Evolutionary conservation across 2,329 filamentous ascomycete species (phyloP), one percentile per base, ranked within the genome.

Genomic region (Cladophialophora immunda): DNA sequence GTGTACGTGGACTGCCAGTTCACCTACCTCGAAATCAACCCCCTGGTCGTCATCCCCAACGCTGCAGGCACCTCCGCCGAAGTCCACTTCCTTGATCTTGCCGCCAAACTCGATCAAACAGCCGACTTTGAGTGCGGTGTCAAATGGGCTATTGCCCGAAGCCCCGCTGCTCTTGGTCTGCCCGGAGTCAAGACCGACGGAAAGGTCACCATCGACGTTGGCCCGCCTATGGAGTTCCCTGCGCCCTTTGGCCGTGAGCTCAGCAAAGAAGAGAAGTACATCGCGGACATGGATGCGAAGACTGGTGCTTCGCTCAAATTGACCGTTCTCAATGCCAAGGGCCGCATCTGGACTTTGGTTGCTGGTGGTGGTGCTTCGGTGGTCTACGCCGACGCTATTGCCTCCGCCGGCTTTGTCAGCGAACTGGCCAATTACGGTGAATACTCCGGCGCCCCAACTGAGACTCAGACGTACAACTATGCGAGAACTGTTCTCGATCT

Each of bases 1-100:
- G 95, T 99, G 84, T 99, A 98, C 78, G 95, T 98, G 72, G 95
- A 99, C 87, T 97, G 92, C 89, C 95, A 99, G 84, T 99, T 99
- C 89, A 98, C 95, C 78, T 99, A 99, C 86, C 93, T 99, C 75
- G 95, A 99, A 84, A 99, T 99, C 87, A 99, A 99, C 89, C 95
- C 95, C 75, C 86, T 99, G 72, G 95, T 99, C 70, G 95, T 97
- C 79, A 94, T 99, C 76, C 95, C 95, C 81, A 98, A 98, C 81
- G 90, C 88, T 73, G 90, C 94, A 76, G 91, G 88, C 78, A 98
- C 94, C 74, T 97, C 93, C 66, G 95, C 95, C 65, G 91, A 93
- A 50, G 95, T 99, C 62, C 89, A 97, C 88, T 99, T 99, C 90
- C 89, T 99, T 75, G 95, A 99, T 85, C 87, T 99, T 79, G 95